Conservation (phyloP, 768 basidiomycete genomes). For the Mycena pura region DNA sequence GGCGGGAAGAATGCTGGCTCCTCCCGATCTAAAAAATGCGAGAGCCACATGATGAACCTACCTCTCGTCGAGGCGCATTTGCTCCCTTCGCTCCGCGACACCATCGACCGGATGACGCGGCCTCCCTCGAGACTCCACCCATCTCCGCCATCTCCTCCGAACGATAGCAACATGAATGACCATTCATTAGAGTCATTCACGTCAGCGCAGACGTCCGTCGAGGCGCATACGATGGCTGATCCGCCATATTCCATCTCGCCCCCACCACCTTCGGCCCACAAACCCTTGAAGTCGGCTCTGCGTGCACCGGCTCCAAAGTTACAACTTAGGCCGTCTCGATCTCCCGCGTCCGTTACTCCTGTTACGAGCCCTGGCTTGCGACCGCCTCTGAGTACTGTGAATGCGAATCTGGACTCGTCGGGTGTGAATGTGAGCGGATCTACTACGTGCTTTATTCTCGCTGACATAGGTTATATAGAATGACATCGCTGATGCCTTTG, state of each 20-base stretch:
- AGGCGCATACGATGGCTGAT: neutral
- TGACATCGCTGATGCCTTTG: neutral
- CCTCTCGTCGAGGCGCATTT: slow-evolving; percentile 69
- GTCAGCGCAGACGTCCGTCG: neutral
- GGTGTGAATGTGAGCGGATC: neutral
- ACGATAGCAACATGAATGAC: slow-evolving; percentile 7
- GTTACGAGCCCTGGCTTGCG: neutral
- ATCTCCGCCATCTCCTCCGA: slow-evolving; percentile 16
- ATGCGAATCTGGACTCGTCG: neutral
- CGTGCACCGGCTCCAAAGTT: slow-evolving; percentile 43
- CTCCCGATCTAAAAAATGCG: slow-evolving; percentile 36
- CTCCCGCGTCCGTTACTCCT: slow-evolving; percentile 12
- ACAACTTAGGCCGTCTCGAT: slow-evolving; percentile 19
- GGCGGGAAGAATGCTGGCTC: slow-evolving; percentile 12
- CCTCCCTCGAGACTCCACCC: slow-evolving; percentile 42
- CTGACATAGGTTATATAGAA: neutral
- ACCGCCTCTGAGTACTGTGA: neutral
- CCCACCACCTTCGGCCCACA: slow-evolving; percentile 27
- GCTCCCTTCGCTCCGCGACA: slow-evolving; percentile 74
- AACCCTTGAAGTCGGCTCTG: slow-evolving; percentile 47
- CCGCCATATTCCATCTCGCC: neutral
- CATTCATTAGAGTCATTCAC: slow-evolving; percentile 13
- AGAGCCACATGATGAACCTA: slow-evolving; percentile 57
- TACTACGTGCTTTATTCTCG: neutral
- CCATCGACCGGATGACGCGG: slow-evolving; percentile 76